Percentiles rank a stretch among this genome's conserved stretches.
Evolutionary conservation across 1,139 yeast genomes (phyloP).

Genomic region (Saccharomyces hybrid): DNA sequence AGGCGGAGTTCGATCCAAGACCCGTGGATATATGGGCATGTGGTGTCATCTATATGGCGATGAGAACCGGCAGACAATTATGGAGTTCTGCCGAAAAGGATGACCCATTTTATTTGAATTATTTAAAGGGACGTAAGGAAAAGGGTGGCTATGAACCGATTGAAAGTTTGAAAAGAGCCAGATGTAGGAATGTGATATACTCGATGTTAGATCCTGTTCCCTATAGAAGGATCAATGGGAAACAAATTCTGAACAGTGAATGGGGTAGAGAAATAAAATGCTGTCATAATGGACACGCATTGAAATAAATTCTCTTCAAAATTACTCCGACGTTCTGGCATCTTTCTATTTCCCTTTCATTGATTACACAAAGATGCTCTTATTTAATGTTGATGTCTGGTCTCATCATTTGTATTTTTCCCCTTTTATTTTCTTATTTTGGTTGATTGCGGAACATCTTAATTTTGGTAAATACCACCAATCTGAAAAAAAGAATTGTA

Average conservation of each 20-base stretch:
- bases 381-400: background rate
- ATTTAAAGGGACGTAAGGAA: conserved; percentile 67
- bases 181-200: conserved; percentile 87
- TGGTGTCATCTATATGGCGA: conserved; percentile 95
- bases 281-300: conserved; percentile 53
- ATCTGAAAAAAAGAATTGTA: conserved; percentile 6
- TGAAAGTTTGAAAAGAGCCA: conserved; percentile 68
- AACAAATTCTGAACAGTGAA: conserved; percentile 82
- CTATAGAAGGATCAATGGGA: conserved; percentile 73
- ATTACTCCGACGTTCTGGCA: background rate
- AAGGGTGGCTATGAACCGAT: conserved; percentile 87
- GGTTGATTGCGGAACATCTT: conserved; percentile 6
- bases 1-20: conserved; percentile 75
- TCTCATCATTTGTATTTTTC: background rate
- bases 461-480: background rate
- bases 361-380: background rate
- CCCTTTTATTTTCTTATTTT: background rate
- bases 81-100: conserved; percentile 81
- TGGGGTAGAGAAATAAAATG: conserved; percentile 88
- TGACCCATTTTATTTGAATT: conserved; percentile 73
- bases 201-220: conserved; percentile 90
- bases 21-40: conserved; percentile 94
- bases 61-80: conserved; percentile 90
- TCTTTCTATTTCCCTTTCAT: background rate
- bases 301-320: conserved; percentile 3